Evolutionary conservation across 2,329 filamentous ascomycete species (phyloP), one percentile per base, ranked within the genome.

Genomic region (Coniella lustricola): DNA sequence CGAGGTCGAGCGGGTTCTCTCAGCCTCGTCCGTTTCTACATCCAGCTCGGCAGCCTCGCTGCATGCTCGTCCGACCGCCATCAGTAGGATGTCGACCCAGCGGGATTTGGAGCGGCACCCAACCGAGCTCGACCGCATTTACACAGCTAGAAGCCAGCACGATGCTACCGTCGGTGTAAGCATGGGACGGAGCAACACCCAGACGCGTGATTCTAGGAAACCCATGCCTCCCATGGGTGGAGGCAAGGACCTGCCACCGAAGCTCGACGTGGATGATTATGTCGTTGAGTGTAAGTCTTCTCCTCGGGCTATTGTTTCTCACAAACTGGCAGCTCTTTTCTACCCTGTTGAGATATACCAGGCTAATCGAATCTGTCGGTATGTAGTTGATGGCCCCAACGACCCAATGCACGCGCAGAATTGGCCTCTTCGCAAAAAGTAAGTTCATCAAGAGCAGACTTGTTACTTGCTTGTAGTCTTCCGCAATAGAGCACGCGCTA

Each of bases 391-490:
- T 57, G 90, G 89, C 0, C 84, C 81, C 1, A 76, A 90, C 55
- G 90, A 95, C 59, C 89, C 89, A 2, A 61, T 90, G 52, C 89
- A 95, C 65, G 85, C 88, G 1, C 86, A 91, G 68, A 95, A 95
- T 63, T 95, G 90, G 90, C 76, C 85, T 0, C 60, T 86, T 46
- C 78, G 70, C 61, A 90, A 87, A 71, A 95, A 95, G 81, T 80
- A 65, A 60, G 75, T 72, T 20, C n/a, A n/a, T 9, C 18, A 17
- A 13, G 4, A 13, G 5, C 17, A 7, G 34, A 35, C 33, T 16
- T 3, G 33, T 32, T 32, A 37, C 33, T 16, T 3, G 33, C 37
- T 3, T 25, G 21, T 17, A 12, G 37, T 12, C 7, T 25, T 25
- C 20, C 5, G 12, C 38, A 17, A 16, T 4, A 25, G 8, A n/a